Percentiles rank a stretch among this genome's conserved stretches.
Conservation (phyloP, 2,329 filamentous ascomycete genomes). For the Onygena corvina region DNA sequence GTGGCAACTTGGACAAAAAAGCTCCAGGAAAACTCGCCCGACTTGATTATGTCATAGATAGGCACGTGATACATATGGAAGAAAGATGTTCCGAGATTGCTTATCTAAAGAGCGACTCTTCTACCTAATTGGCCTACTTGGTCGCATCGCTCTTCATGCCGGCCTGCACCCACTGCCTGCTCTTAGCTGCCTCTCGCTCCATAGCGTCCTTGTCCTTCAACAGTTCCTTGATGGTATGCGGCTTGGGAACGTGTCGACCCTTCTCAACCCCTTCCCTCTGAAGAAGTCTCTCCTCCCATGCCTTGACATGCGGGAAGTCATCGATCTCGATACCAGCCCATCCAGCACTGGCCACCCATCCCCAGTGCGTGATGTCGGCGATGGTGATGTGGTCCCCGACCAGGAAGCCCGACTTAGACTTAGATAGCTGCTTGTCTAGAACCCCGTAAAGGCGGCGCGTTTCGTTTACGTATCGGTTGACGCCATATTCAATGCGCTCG, state of each 20-base stretch:
- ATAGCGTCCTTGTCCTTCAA: constrained; percentile 45
- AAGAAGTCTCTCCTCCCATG: constrained; percentile 63
- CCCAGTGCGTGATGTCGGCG: constrained; percentile 70
- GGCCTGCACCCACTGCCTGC: constrained; percentile 53
- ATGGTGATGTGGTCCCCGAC: constrained; percentile 38
- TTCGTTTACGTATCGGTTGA: constrained; percentile 73
- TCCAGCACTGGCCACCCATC: constrained; percentile 54
- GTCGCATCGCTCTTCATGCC: constrained; percentile 57
- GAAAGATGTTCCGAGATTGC: background rate
- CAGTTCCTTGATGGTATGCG: constrained; percentile 50
- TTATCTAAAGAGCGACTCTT: background rate
- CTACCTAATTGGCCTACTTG: constrained; percentile 24
- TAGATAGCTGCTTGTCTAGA: constrained; percentile 56
- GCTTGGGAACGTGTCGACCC: constrained; percentile 59
- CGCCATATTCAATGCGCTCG: constrained; percentile 68
- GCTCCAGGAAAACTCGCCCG: background rate
- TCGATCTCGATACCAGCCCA: constrained; percentile 57
- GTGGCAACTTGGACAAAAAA: background rate
- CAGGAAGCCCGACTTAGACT: constrained; percentile 40
- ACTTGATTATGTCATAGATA: background rate
- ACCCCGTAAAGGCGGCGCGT: constrained; percentile 70
- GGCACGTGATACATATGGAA: background rate
- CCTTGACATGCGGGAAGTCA: constrained; percentile 63
- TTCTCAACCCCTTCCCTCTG: constrained; percentile 61
- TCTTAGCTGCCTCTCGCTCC: constrained; percentile 42